phyloP scores from a whole-genome alignment of 2,329 filamentous ascomycete species.

The Escovopsis sp. region DNA sequence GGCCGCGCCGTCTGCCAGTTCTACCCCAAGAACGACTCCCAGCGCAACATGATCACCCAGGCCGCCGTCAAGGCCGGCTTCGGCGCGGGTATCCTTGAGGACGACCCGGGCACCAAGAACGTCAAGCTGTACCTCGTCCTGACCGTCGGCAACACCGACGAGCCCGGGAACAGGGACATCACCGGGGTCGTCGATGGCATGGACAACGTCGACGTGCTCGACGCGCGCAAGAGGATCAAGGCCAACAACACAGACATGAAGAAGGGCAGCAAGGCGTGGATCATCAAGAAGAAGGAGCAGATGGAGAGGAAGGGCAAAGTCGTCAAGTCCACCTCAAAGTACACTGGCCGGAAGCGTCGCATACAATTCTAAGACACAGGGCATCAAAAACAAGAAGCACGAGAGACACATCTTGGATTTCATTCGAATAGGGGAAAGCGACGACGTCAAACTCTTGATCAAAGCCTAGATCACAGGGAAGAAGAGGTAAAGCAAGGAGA shows the following conservation, averaged over 20 bases:
- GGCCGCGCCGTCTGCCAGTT: conserved; percentile 92
- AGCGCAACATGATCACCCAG: conserved; percentile 80
- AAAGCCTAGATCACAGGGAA: neutral
- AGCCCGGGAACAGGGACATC: conserved; percentile 57
- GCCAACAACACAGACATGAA: conserved; percentile 39
- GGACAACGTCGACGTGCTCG: conserved; percentile 73
- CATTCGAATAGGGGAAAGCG: no score
- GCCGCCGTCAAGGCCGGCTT: conserved; percentile 91
- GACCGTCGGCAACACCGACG: conserved; percentile 56
- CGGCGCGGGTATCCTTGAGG: conserved; percentile 84
- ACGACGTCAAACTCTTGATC: no score
- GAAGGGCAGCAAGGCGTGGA: conserved; percentile 79
- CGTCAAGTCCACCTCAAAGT: conserved; percentile 83
- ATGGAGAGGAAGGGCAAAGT: conserved; percentile 92
- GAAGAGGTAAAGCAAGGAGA: no score
- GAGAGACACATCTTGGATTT: no score
- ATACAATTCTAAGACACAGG: conserved; percentile 46
- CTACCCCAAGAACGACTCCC: conserved; percentile 89
- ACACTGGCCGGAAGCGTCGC: conserved; percentile 79
- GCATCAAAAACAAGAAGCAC: no score
- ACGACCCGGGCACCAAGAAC: conserved; percentile 93
- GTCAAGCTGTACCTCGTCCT: conserved; percentile 92
- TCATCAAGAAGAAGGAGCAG: conserved; percentile 75
- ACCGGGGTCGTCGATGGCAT: conserved; percentile 80
- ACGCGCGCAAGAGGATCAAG: conserved; percentile 42